Base-by-base conservation (phyloP, 108 stramenopile genomes). In the Licmophora abbreviata region DNA sequence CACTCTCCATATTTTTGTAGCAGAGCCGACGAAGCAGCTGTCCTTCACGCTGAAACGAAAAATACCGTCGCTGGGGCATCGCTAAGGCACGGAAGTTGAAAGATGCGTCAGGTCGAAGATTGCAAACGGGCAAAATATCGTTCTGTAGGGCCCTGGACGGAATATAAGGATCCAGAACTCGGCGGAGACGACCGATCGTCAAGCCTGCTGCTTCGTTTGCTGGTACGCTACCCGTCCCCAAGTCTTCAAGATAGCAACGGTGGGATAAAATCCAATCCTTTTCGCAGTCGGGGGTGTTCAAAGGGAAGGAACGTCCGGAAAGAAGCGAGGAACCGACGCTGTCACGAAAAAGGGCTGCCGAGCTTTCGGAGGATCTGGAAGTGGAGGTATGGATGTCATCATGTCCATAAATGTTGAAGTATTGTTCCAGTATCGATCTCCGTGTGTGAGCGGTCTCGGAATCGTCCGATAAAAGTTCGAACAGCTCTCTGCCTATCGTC, bases 11-110 rank as follows among this genome's bases (percentile, higher is more conserved):
- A 37, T 73, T 62, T 29, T 73, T 77, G 29, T 74, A 73, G 37
- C 75, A 71, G 0, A 82, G 38, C 15, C 73, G 56, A 4, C 73
- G 59, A 9, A 84, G 29, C 6, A 84, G 63, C 48, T 79, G 64
- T 9, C 76, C 83, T 42, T 84, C 83, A 3, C 78, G 58, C 27
- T 73, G 56, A 48, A 84, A 84, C 0, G 77, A 79, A 50, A 71
- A 77, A 48, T 80, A 84, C 8, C 66, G 41, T 17, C 76, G 50
- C 31, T 77, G 69, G 14, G 83, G 83, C 83, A 84, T 84, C 58
- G 68, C 58, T 17, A 84, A 43, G 6, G 83, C 71, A 18, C 78
- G 69, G 51, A 84, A 77, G 37, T 79, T 64, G 63, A 71, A 79
- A 22, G 72, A 71, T 9, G 72, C 45, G 34, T 58, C 20, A 14